These are phyloP conservation scores for Bimuria novae-zelandiae DNA, from an alignment of 2,329 filamentous ascomycete species.

Conservation along the genomic window DNA sequence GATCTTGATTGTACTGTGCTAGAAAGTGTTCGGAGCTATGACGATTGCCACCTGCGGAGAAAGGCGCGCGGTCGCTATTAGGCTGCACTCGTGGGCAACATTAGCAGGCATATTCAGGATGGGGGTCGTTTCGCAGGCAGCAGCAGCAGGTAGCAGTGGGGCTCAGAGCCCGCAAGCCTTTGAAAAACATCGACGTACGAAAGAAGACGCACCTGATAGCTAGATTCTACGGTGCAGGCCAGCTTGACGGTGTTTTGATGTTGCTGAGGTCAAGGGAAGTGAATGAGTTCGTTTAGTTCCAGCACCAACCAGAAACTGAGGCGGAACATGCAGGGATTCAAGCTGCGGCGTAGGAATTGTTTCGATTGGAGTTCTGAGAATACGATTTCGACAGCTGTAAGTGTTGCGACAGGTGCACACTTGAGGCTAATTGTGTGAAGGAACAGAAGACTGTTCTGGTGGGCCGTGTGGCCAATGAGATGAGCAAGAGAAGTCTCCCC, in stretches of 20 bases:
- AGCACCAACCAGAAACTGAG: slow-evolving; percentile 15
- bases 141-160: slow-evolving; percentile 28
- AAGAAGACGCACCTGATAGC: slow-evolving; percentile 43
- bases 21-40: slow-evolving; percentile 28
- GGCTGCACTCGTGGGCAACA: slow-evolving; percentile 24
- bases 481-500: slow-evolving; percentile 31
- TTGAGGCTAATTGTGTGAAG: slow-evolving; percentile 21
- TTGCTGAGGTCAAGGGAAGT: slow-evolving; percentile 17
- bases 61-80: slow-evolving; percentile 39
- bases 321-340: slow-evolving; percentile 25
- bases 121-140: slow-evolving; percentile 35
- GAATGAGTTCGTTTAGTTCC: slow-evolving; percentile 19
- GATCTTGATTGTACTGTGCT: slow-evolving; percentile 39
- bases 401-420: slow-evolving; percentile 29
- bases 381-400: slow-evolving; percentile 24
- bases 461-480: slow-evolving; percentile 37
- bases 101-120: slow-evolving; percentile 37
- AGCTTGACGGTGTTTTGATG: slow-evolving; percentile 39
- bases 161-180: slow-evolving; percentile 20
- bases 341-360: slow-evolving; percentile 17
- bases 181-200: slow-evolving; percentile 17
- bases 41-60: slow-evolving; percentile 31
- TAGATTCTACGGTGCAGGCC: slow-evolving; percentile 39
- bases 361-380: slow-evolving; percentile 26
- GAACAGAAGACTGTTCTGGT: slow-evolving; percentile 25